Base-by-base conservation (phyloP, 2,329 filamentous ascomycete species). In the Diaporthe sp. region DNA sequence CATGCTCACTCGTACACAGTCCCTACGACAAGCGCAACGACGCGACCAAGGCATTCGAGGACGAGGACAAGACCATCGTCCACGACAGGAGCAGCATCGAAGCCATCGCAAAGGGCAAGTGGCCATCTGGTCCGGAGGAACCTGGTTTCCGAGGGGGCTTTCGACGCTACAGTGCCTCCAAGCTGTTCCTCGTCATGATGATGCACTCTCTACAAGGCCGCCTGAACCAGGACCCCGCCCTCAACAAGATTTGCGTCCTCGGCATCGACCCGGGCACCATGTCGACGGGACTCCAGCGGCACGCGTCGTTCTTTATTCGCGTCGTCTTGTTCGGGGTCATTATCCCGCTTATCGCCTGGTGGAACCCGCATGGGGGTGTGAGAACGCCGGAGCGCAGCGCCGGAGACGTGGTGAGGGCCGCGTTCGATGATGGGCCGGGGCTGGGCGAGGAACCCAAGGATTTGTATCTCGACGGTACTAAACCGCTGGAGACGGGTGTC, bases 211-310 rank as follows among this genome's bases (percentile, higher is more conserved):
- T 82, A 19, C 77, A 79, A 30, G 74, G 70, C 35, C 80, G 81
- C 9, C 73, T 83, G n/a, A 75, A 78, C 38, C 70, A 47, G 8
- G 80, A 82, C 69, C 77, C 80, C 22, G 52, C 52, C 1, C 76
- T 83, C 2, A 78, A 75, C 33, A 78, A 79, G 12, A 78, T 85
- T 25, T 77, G 77, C 9, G 74, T 82, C 35, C 71, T 84, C 2
- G 78, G 78, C 15, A 74, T 84, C 35, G 82, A 84, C 75, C 82
- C 83, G 0, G 83, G 82, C 45, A 77, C 76, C 1, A 83, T 84
- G 78, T 55, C 72, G 8, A 83, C 79, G 1, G 70, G 72, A 3
- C 76, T 83, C 3, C 45, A 71, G 10, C 78, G 78, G 4, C 78
- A 69, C 67, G 76, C 50, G 57, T 71, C 71, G 57, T 79, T 73